Evolutionary conservation across 192 early-diverging fungal species (phyloP).

Genomic region (Backusella luteola): DNA sequence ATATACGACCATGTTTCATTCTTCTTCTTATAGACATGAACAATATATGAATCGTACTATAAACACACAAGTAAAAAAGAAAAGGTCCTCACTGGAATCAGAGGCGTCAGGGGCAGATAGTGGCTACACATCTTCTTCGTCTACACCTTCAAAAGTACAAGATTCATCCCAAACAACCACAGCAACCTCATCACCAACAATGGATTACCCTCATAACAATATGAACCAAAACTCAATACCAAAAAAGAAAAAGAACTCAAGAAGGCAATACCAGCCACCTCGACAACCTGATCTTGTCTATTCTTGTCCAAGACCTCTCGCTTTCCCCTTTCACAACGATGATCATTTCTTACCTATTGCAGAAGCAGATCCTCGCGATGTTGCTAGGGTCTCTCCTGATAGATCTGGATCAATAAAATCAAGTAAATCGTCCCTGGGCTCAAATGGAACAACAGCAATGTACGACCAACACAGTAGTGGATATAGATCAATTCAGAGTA

Average conservation of each 20-base stretch:
- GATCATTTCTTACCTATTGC: conserved; percentile 36
- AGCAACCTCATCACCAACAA: not conserved
- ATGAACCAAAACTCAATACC: not conserved
- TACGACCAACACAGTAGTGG: not conserved
- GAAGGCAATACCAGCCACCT: conserved; percentile 10
- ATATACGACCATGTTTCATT: conserved; percentile 15
- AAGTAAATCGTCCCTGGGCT: not conserved
- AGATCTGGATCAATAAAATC: conserved; percentile 11
- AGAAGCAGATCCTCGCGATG: conserved; percentile 33
- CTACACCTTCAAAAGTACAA: conserved; percentile 11
- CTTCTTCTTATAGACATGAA: conserved; percentile 28
- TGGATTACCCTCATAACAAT: not conserved
- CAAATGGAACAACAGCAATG: not conserved
- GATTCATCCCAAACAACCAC: not conserved
- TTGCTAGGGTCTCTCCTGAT: conserved; percentile 17
- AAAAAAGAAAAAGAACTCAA: conserved; percentile 7
- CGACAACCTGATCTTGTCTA: conserved; percentile 31
- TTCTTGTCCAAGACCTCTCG: conserved; percentile 34
- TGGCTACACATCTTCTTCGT: conserved; percentile 30
- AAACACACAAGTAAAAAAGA: conserved; percentile 1
- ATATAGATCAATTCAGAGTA: not conserved
- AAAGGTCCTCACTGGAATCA: conserved; percentile 20
- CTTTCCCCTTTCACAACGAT: conserved; percentile 42
- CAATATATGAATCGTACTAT: conserved; percentile 17
- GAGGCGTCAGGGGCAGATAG: conserved; percentile 28